These are phyloP conservation scores for Prunella vulgaris DNA, from an alignment of 257 asterid genomes.

Conservation along the genomic window DNA sequence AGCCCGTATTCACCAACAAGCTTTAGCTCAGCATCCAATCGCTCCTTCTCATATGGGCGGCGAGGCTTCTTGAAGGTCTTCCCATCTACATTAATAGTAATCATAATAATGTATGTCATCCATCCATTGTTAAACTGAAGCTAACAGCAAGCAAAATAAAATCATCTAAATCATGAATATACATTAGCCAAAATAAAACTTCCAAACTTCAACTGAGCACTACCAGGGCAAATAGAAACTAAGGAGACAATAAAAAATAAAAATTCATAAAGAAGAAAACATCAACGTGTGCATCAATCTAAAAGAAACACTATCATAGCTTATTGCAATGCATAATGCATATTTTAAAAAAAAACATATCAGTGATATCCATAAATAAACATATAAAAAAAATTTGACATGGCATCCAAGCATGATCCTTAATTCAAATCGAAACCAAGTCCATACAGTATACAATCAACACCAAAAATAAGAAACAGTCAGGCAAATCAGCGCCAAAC, in stretches of 20 bases:
- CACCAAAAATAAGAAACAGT: not conserved
- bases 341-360: not conserved
- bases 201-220: not conserved
- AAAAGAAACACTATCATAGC: not conserved
- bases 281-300: not conserved
- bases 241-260: not conserved
- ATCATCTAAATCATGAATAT: too few species aligned
- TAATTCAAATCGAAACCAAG: not conserved
- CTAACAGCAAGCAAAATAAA: not conserved
- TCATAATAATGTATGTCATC: not conserved
- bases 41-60: slow-evolving; percentile 66
- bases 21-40: slow-evolving; percentile 61
- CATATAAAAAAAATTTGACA: not conserved
- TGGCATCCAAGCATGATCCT: not conserved
- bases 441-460: not conserved
- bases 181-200: too few species aligned
- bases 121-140: not conserved
- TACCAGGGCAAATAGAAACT: not conserved
- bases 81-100: slow-evolving; percentile 33
- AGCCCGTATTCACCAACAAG: slow-evolving; percentile 71
- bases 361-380: not conserved
- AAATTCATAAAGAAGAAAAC: not conserved
- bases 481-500: not conserved
- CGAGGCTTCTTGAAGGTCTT: slow-evolving; percentile 74
- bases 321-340: not conserved